These are phyloP conservation scores for Annulohypoxylon moriforme DNA, from an alignment of 495 filamentous ascomycete species.

Conservation along the genomic window DNA sequence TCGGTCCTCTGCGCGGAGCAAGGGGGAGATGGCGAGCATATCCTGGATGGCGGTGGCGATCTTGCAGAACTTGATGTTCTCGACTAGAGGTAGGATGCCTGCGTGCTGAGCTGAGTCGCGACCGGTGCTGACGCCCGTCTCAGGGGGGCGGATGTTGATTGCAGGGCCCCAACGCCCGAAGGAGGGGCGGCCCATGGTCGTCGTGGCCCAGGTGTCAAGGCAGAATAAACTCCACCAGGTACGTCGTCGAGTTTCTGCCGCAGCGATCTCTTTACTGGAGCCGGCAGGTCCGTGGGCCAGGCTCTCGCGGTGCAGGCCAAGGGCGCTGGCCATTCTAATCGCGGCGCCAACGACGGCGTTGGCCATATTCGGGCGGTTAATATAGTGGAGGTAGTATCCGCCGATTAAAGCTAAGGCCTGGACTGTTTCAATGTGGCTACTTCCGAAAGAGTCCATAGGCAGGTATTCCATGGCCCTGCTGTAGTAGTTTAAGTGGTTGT, in stretches of 20 bases:
- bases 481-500: constrained; percentile 78
- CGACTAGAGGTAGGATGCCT: constrained; percentile 75
- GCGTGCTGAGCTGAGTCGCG: constrained; percentile 67
- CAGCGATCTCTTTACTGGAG: constrained; percentile 62
- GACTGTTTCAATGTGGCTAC: constrained; percentile 75
- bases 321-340: constrained; percentile 74
- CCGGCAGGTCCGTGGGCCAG: constrained; percentile 55
- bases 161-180: constrained; percentile 79
- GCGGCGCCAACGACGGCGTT: constrained; percentile 73
- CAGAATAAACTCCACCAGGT: constrained; percentile 87
- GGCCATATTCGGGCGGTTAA: constrained; percentile 81
- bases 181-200: constrained; percentile 80
- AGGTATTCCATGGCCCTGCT: constrained; percentile 75
- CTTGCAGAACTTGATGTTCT: constrained; percentile 84
- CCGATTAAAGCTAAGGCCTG: constrained; percentile 78
- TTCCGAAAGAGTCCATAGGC: constrained; percentile 73
- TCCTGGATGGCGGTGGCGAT: constrained; percentile 83
- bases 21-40: constrained; percentile 73
- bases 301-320: constrained; percentile 81
- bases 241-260: constrained; percentile 72
- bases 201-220: constrained; percentile 82
- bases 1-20: constrained; percentile 73
- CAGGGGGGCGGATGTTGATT: constrained; percentile 77
- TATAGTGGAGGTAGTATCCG: constrained; percentile 83
- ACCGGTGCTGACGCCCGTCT: constrained; percentile 59